phyloP scores from a whole-genome alignment of 495 filamentous ascomycete species.

The Penicillium bovifimosum region DNA sequence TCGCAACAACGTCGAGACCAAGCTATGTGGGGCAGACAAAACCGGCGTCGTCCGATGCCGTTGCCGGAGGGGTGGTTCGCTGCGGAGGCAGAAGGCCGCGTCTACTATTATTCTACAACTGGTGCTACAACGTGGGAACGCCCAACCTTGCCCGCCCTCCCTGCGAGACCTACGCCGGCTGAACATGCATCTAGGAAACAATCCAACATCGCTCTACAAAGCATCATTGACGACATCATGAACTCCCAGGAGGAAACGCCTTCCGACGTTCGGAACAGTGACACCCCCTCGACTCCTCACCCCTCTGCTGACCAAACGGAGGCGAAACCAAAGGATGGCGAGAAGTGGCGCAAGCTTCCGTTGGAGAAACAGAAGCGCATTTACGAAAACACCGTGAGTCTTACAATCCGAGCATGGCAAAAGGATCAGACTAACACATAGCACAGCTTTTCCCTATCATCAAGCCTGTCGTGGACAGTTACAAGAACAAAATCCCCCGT shows the following conservation, averaged over 20 bases:
- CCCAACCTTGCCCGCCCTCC: constrained; percentile 61
- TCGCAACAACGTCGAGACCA: constrained; percentile 55
- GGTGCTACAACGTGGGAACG: constrained; percentile 75
- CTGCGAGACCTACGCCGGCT: constrained; percentile 40
- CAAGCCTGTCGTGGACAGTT: constrained; percentile 80
- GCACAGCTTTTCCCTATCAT: constrained; percentile 72
- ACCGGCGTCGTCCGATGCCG: constrained; percentile 45
- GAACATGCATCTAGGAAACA: constrained; percentile 49
- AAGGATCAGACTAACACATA: constrained; percentile 4
- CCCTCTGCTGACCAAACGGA: constrained; percentile 50
- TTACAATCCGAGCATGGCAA: neutral
- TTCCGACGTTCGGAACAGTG: constrained; percentile 46
- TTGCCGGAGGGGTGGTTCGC: constrained; percentile 79
- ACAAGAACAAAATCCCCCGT: constrained; percentile 73
- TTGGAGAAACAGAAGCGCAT: constrained; percentile 88
- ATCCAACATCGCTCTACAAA: constrained; percentile 62
- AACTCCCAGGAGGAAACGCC: constrained; percentile 63
- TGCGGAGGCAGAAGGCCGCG: constrained; percentile 56
- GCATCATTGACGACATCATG: constrained; percentile 81
- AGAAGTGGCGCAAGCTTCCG: constrained; percentile 75
- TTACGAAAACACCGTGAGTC: constrained; percentile 81
- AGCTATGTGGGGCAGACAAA: constrained; percentile 46
- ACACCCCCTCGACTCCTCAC: constrained; percentile 46
- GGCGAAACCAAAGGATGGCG: constrained; percentile 52
- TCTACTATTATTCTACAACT: constrained; percentile 74